These are phyloP conservation scores for Eimeria mitis DNA, from an alignment of 169 alveolate species.

Conservation along the genomic window DNA sequence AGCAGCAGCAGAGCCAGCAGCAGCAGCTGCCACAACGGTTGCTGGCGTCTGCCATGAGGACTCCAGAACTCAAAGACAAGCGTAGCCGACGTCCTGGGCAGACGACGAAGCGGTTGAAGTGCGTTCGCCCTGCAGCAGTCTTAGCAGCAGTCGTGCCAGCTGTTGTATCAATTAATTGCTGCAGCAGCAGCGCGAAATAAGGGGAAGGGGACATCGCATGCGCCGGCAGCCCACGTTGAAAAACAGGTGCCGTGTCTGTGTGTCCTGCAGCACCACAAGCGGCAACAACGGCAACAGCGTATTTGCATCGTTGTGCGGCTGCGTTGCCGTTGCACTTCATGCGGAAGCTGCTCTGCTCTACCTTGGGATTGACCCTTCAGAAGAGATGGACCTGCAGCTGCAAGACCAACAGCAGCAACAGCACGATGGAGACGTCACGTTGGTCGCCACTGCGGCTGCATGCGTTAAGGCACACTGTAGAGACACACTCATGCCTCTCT, in stretches of 20 bases:
- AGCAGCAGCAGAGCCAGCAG: slow-evolving; percentile 64
- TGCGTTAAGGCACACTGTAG: slow-evolving; percentile 54
- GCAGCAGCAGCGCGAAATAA: neutral
- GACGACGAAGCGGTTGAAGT: slow-evolving; percentile 7
- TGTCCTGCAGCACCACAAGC: slow-evolving; percentile 61
- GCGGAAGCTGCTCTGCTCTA: slow-evolving; percentile 57
- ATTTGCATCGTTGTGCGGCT: slow-evolving; percentile 59
- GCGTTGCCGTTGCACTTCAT: slow-evolving; percentile 69
- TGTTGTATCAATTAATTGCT: neutral
- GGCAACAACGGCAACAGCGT: slow-evolving; percentile 20
- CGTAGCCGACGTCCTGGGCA: slow-evolving; percentile 36
- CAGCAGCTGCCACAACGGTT: slow-evolving; percentile 36
- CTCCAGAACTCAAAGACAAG: slow-evolving; percentile 46
- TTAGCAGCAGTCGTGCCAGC: neutral
- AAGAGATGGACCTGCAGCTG: neutral
- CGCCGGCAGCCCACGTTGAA: neutral
- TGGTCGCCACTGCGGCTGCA: slow-evolving; percentile 37
- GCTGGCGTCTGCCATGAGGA: slow-evolving; percentile 26
- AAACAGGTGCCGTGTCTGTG: neutral
- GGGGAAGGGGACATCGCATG: neutral
- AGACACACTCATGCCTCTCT: slow-evolving; percentile 45
- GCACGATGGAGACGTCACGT: slow-evolving; percentile 19
- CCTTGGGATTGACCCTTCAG: slow-evolving; percentile 9
- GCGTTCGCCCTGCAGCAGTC: slow-evolving; percentile 10
- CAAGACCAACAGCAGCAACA: slow-evolving; percentile 13